Evolutionary conservation across 495 filamentous ascomycete genomes (phyloP).

Genomic region (Neurospora cerealis): DNA sequence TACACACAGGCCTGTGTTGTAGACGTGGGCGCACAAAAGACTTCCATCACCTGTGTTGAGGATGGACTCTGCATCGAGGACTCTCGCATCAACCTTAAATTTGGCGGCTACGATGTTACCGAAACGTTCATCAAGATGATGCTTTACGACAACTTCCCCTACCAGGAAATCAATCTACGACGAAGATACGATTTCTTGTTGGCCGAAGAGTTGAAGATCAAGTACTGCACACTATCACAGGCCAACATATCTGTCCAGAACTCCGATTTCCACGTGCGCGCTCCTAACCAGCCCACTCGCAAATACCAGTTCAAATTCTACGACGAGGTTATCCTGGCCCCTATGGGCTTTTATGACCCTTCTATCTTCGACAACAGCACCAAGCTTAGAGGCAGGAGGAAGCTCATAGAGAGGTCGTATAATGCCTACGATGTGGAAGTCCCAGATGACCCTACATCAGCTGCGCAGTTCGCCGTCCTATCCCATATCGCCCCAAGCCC

Average conservation of each 20-base stretch:
- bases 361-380: conserved; percentile 67
- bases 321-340: conserved; percentile 83
- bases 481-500: conserved; percentile 55
- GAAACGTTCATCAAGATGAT: conserved; percentile 95
- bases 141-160: conserved; percentile 89
- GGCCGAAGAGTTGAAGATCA: conserved; percentile 90
- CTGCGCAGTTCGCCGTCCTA: conserved; percentile 73
- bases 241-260: conserved; percentile 70
- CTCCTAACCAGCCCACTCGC: conserved; percentile 74
- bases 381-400: conserved; percentile 70
- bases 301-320: conserved; percentile 94
- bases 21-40: conserved; percentile 95
- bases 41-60: conserved; percentile 93
- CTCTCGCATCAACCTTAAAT: conserved; percentile 85
- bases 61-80: conserved; percentile 92
- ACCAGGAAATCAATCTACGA: conserved; percentile 82
- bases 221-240: conserved; percentile 78
- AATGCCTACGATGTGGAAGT: conserved; percentile 82
- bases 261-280: conserved; percentile 80
- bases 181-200: conserved; percentile 86
- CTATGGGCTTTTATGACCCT: conserved; percentile 84
- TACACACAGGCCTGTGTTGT: conserved; percentile 90
- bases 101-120: conserved; percentile 84
- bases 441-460: conserved; percentile 79
- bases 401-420: conserved; percentile 71